Conservation (phyloP, 345 rosid species). For the Euphorbia lathyris region DNA sequence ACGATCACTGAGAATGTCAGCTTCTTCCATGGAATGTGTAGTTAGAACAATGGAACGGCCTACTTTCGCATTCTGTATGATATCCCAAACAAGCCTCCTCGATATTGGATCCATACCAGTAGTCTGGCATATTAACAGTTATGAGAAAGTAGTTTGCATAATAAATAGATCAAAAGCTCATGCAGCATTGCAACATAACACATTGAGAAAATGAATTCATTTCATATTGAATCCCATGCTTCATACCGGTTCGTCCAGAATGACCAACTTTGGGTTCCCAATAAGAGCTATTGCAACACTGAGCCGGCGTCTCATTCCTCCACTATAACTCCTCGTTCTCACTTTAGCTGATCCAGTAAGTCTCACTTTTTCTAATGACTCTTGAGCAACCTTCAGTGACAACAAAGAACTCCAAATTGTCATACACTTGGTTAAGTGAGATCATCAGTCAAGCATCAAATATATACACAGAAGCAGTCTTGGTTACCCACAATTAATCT, state of each 20-base stretch:
- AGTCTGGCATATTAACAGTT: conserved; percentile 43
- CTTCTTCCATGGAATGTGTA: conserved; percentile 98
- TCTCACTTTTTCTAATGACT: conserved; percentile 66
- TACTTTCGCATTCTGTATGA: conserved; percentile 74
- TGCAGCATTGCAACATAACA: neutral
- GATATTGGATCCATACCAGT: conserved; percentile 96
- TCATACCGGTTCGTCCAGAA: conserved; percentile 82
- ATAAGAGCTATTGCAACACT: conserved; percentile 89
- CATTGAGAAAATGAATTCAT: no score
- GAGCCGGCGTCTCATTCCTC: conserved; percentile 96
- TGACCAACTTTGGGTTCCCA: conserved; percentile 81
- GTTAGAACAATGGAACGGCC: conserved; percentile 82
- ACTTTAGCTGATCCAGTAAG: conserved; percentile 61
- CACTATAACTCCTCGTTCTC: conserved; percentile 87
- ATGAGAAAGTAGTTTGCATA: neutral
- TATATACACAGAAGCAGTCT: neutral
- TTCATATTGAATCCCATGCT: neutral
- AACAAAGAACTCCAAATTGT: neutral
- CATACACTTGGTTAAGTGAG: neutral
- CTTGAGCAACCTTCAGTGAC: conserved; percentile 48
- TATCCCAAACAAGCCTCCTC: conserved; percentile 93
- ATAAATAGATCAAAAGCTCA: neutral
- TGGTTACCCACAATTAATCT: neutral
- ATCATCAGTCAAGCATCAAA: neutral
- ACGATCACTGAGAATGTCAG: conserved; percentile 84